Conservation (phyloP, 2,329 filamentous ascomycete genomes). For the Xylaria sp. region DNA sequence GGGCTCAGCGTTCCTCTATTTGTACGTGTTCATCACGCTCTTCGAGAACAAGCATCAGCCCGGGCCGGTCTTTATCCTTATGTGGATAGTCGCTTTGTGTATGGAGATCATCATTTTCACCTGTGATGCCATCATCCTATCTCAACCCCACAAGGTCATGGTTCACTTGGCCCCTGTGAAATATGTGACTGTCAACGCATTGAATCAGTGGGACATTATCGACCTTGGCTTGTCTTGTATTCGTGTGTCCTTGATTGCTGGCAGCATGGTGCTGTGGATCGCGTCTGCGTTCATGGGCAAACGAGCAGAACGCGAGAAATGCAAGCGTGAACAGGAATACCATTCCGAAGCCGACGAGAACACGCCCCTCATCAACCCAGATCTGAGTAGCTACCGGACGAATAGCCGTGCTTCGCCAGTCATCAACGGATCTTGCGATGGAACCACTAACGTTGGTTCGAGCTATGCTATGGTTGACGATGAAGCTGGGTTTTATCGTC, state of each 20-base stretch:
- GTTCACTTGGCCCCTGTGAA: constrained; percentile 56
- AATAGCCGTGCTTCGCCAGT: constrained; percentile 52
- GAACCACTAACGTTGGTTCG: constrained; percentile 18
- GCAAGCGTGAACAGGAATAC: constrained; percentile 56
- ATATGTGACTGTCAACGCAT: constrained; percentile 52
- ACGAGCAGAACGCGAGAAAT: constrained; percentile 55
- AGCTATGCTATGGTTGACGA: constrained; percentile 60
- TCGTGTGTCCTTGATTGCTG: constrained; percentile 74
- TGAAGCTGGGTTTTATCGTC: constrained; percentile 86
- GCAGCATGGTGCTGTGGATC: constrained; percentile 69
- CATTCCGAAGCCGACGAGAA: constrained; percentile 62
- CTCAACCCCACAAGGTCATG: constrained; percentile 72
- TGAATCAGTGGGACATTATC: constrained; percentile 67
- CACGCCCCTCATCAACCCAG: constrained; percentile 67
- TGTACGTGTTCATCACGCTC: constrained; percentile 85
- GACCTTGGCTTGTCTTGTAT: constrained; percentile 75
- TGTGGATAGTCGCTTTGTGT: constrained; percentile 79
- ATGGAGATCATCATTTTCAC: constrained; percentile 79
- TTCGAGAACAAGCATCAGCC: constrained; percentile 86
- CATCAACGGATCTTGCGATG: constrained; percentile 55
- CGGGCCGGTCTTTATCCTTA: constrained; percentile 79
- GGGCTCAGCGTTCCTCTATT: constrained; percentile 86
- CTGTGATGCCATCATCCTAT: constrained; percentile 75
- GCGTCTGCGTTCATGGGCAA: constrained; percentile 60
- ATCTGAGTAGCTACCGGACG: constrained; percentile 41